Percentiles rank a stretch among this genome's conserved stretches.
These are phyloP conservation scores for Trichoderma afroharzianum DNA, from an alignment of 2,329 filamentous ascomycete genomes.

Conservation along the genomic window DNA sequence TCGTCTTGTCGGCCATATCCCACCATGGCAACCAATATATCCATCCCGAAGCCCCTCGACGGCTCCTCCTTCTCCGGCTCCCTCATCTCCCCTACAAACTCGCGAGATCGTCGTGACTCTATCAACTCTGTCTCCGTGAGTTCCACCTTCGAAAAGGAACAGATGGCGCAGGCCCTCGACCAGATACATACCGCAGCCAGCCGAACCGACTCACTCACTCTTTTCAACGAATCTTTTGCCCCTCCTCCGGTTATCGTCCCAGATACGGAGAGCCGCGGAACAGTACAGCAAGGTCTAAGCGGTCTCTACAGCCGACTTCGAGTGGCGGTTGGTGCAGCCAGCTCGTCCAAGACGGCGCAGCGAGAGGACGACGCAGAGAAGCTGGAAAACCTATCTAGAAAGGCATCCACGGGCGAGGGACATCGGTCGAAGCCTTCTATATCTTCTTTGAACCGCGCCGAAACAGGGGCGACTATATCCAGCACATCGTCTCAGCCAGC, in stretches of 20 bases:
- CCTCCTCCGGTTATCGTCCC: constrained; percentile 60
- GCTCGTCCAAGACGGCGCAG: constrained; percentile 37
- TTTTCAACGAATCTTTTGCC: constrained; percentile 82
- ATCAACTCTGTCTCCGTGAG: constrained; percentile 40
- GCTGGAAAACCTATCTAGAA: constrained; percentile 1
- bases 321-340: constrained; percentile 72
- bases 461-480: constrained; percentile 33
- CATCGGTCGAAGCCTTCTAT: constrained; percentile 40
- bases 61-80: constrained; percentile 28
- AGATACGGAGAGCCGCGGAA: constrained; percentile 62
- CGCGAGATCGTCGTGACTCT: constrained; percentile 37
- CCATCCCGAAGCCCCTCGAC: constrained; percentile 29
- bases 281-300: constrained; percentile 75
- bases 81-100: constrained; percentile 30
- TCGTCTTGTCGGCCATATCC: background rate
- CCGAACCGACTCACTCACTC: constrained; percentile 78
- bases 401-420: constrained; percentile 32
- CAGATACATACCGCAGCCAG: constrained; percentile 88
- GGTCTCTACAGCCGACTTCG: constrained; percentile 83
- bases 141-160: constrained; percentile 58
- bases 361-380: constrained; percentile 27
- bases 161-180: constrained; percentile 74
- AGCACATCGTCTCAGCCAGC: constrained; percentile 30
- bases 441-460: constrained; percentile 40
- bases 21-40: constrained; percentile 30